Conservation (phyloP, 148 eudicot species). For the Heliosperma pusillum region DNA sequence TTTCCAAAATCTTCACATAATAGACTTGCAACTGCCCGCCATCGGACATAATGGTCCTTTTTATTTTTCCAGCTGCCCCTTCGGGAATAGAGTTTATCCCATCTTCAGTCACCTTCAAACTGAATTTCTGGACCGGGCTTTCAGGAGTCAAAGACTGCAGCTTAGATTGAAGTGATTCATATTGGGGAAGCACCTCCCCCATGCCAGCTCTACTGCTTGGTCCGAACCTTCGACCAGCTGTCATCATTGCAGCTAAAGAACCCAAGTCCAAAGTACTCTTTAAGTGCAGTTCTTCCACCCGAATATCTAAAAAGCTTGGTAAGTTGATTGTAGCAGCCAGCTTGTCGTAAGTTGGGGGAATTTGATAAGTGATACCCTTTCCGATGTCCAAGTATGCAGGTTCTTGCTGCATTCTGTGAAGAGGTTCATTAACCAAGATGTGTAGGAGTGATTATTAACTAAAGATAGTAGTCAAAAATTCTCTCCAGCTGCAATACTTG, state of each 20-base stretch:
- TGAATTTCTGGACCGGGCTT: conserved; percentile 51
- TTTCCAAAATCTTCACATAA: conserved; percentile 94
- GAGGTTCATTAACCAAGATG: conserved; percentile 12
- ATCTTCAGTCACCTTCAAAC: conserved; percentile 70
- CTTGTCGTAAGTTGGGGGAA: conserved; percentile 84
- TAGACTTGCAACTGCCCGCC: conserved; percentile 76
- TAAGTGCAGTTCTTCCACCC: conserved; percentile 75
- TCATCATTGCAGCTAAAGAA: conserved; percentile 90
- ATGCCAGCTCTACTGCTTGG: conserved; percentile 56
- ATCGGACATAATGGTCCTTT: conserved; percentile 72
- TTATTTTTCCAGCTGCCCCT: conserved; percentile 89
- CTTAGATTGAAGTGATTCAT: conserved; percentile 85
- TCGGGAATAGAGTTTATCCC: conserved; percentile 73
- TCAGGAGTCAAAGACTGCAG: conserved; percentile 50
- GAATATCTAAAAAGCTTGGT: conserved; percentile 70
- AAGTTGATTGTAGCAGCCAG: conserved; percentile 63
- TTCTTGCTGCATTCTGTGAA: conserved; percentile 58
- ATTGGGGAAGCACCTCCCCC: conserved; percentile 73
- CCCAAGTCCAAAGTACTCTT: conserved; percentile 91
- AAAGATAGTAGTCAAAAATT: conserved; percentile 7
- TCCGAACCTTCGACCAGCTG: conserved; percentile 61
- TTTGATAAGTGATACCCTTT: conserved; percentile 74
- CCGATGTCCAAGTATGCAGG: conserved; percentile 83
- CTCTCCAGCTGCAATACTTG: conserved; percentile 9
- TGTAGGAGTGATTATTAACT: background rate